Evolutionary conservation across 164 flowering plant genomes (phyloP).

Genomic region (Macadamia tetraphylla): DNA sequence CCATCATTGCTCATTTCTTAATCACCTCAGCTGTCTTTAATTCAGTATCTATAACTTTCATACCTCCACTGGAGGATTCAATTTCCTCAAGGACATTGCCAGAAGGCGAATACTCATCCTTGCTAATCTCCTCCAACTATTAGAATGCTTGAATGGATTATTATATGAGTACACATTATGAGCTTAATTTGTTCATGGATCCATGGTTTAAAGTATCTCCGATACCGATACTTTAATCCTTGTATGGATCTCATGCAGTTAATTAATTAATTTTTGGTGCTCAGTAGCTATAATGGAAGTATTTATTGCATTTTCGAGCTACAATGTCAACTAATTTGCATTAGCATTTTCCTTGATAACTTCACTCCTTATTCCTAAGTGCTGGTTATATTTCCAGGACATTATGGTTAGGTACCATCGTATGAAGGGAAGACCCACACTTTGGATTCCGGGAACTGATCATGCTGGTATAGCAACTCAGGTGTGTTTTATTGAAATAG

Average conservation of each 20-base stretch:
- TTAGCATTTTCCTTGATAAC: background rate
- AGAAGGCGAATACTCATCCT: no score
- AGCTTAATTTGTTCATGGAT: background rate
- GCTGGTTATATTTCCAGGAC: conserved; percentile 47
- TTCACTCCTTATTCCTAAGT: background rate
- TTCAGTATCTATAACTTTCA: no score
- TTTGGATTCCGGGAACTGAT: conserved; percentile 98
- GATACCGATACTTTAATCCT: no score
- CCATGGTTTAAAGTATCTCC: background rate
- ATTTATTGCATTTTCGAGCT: background rate
- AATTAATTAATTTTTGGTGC: background rate
- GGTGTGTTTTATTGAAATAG: conserved; percentile 36
- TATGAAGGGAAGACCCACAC: conserved; percentile 90
- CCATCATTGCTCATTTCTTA: no score
- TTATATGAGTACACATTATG: background rate
- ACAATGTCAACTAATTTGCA: background rate
- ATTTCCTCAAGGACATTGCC: no score
- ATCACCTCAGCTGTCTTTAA: no score
- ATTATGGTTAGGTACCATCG: conserved; percentile 88
- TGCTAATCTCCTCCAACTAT: no score
- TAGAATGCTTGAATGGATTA: no score
- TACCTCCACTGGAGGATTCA: no score
- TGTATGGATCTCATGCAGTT: background rate
- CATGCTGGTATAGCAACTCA: conserved; percentile 99
- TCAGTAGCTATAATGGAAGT: background rate